These are phyloP conservation scores for Paraleonurus japonicus DNA, from an alignment of 257 asterid species.

Conservation along the genomic window DNA sequence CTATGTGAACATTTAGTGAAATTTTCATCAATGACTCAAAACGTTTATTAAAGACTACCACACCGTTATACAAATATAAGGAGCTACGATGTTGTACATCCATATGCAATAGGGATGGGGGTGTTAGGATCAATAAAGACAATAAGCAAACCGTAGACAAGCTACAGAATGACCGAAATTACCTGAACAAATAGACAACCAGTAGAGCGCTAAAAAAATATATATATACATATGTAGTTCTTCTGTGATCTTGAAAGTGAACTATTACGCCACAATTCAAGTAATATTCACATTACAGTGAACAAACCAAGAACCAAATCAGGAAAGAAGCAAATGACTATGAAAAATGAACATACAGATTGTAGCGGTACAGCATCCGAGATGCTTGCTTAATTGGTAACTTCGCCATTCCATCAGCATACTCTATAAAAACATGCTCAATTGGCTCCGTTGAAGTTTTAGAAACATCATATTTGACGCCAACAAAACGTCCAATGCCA, in stretches of 20 bases:
- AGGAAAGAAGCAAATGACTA: not conserved
- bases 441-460: constrained; percentile 51
- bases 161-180: not conserved
- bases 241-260: not conserved
- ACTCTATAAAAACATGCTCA: constrained; percentile 91
- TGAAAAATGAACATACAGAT: constrained; percentile 51
- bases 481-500: constrained; percentile 80
- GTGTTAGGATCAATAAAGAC: not conserved
- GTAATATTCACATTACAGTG: not conserved
- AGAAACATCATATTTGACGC: constrained; percentile 69
- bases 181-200: no score
- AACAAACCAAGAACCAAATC: not conserved
- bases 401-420: constrained; percentile 96
- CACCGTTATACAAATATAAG: not conserved
- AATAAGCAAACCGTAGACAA: not conserved
- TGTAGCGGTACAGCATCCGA: constrained; percentile 87
- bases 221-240: no score
- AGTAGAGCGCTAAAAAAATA: no score
- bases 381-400: constrained; percentile 83
- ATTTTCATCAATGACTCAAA: not conserved
- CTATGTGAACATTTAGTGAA: not conserved
- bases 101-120: not conserved
- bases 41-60: not conserved
- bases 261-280: not conserved
- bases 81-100: not conserved